Conservation (phyloP, 805 yeast species). For the Hanseniaspora nectarophila region DNA sequence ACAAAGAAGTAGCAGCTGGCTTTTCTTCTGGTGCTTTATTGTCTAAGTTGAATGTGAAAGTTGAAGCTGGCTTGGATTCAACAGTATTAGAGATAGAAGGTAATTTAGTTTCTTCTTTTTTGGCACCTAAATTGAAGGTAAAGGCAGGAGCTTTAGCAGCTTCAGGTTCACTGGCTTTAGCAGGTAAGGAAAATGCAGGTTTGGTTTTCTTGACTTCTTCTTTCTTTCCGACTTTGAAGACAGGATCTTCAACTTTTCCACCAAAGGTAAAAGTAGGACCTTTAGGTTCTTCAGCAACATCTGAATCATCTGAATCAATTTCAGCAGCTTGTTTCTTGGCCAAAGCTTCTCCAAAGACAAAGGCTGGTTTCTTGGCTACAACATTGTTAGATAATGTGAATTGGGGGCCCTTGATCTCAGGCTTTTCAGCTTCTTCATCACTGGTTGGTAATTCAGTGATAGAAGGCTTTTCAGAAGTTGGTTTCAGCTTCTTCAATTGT, state of each 20-base stretch:
- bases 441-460: conserved; percentile 27
- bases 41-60: background rate
- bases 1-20: background rate
- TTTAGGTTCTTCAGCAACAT: conserved; percentile 26
- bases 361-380: conserved; percentile 39
- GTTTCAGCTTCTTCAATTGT: conserved; percentile 16
- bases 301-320: conserved; percentile 26
- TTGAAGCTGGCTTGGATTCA: conserved; percentile 2
- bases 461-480: conserved; percentile 30
- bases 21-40: conserved; percentile 6
- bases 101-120: conserved; percentile 18
- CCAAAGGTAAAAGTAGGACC: conserved; percentile 34
- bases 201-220: background rate
- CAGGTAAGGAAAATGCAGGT: conserved; percentile 20
- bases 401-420: conserved; percentile 56
- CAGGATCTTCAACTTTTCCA: conserved; percentile 27
- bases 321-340: conserved; percentile 19
- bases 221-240: conserved; percentile 26
- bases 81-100: conserved; percentile 9
- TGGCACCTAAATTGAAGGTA: background rate
- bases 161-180: conserved; percentile 11
- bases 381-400: conserved; percentile 42
- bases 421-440: conserved; percentile 46
- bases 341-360: conserved; percentile 32
- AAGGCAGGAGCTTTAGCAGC: background rate